A percentile compares a stretch with the other conserved stretches of the same genome.
Evolutionary conservation across 768 basidiomycete genomes (phyloP).

Genomic region (Artomyces pyxidatus): DNA sequence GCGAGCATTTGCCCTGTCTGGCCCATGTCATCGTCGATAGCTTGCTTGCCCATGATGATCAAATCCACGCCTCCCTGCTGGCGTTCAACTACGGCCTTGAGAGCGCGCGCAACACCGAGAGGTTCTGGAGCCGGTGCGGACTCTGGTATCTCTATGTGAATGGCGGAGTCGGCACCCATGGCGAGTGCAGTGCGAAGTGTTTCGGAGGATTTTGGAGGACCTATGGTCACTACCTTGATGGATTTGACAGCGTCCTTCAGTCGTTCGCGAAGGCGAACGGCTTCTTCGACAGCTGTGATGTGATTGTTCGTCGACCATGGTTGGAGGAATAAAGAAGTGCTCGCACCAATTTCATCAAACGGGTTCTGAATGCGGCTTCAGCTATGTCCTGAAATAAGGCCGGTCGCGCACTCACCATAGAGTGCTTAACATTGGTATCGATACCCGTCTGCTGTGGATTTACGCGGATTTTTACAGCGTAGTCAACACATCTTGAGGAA

Average conservation of each 20-base stretch:
- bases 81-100: conserved; percentile 65
- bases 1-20: conserved; percentile 98
- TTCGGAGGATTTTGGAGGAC: conserved; percentile 82
- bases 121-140: conserved; percentile 74
- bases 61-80: conserved; percentile 62
- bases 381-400: no score
- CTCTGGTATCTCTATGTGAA: conserved; percentile 86
- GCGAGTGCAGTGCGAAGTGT: conserved; percentile 93
- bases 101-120: conserved; percentile 80
- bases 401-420: conserved; percentile 63
- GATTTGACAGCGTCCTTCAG: conserved; percentile 70
- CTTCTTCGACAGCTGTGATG: conserved; percentile 85
- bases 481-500: conserved; percentile 77
- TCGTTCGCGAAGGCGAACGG: conserved; percentile 85
- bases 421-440: conserved; percentile 97
- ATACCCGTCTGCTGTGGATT: conserved; percentile 92
- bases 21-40: conserved; percentile 94
- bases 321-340: not conserved
- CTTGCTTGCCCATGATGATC: conserved; percentile 95
- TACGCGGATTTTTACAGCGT: conserved; percentile 97
- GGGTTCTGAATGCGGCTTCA: conserved; percentile 67
- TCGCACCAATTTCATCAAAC: conserved; percentile 93
- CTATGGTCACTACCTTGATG: conserved; percentile 92
- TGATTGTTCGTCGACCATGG: not conserved
- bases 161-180: conserved; percentile 91